phyloP scores from a whole-genome alignment of 2,329 filamentous ascomycete genomes.

The Juglanconis sp. region DNA sequence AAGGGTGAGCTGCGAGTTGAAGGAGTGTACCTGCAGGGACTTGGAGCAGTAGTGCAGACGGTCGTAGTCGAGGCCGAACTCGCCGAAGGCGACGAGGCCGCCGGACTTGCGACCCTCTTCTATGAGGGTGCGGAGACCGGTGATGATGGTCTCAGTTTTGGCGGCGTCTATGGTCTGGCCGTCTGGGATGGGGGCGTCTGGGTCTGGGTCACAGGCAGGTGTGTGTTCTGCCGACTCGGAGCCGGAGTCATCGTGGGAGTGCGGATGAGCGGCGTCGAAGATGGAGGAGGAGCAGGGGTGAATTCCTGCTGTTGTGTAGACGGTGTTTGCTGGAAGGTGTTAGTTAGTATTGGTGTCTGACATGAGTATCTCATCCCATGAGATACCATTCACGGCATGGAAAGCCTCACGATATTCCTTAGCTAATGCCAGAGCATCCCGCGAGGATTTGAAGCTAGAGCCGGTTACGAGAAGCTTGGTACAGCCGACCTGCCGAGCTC shows the following conservation, averaged over 20 bases:
- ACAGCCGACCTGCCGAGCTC: conserved; percentile 76
- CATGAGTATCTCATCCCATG: neutral
- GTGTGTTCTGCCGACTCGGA: conserved; percentile 40
- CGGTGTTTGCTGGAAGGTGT: conserved; percentile 60
- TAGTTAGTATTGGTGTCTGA: neutral
- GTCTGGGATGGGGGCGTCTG: conserved; percentile 45
- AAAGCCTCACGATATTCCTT: conserved; percentile 64
- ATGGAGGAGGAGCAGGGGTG: conserved; percentile 85
- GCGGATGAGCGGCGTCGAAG: conserved; percentile 58
- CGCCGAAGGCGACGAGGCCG: conserved; percentile 77
- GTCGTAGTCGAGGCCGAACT: conserved; percentile 96
- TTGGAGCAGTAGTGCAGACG: conserved; percentile 78
- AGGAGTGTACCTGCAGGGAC: conserved; percentile 78
- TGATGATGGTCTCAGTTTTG: conserved; percentile 49
- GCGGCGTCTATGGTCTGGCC: conserved; percentile 39
- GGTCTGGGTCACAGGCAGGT: conserved; percentile 52
- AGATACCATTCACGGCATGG: conserved; percentile 7
- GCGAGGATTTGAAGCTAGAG: conserved; percentile 76
- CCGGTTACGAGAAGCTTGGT: conserved; percentile 90
- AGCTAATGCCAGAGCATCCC: conserved; percentile 71
- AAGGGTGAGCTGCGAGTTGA: conserved; percentile 76
- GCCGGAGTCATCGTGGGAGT: conserved; percentile 41
- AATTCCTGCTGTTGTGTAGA: conserved; percentile 89
- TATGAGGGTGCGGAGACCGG: conserved; percentile 63
- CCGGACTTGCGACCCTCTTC: conserved; percentile 48